phyloP scores from a whole-genome alignment of 2,329 filamentous ascomycete genomes.

The Thyridium curvatum region DNA sequence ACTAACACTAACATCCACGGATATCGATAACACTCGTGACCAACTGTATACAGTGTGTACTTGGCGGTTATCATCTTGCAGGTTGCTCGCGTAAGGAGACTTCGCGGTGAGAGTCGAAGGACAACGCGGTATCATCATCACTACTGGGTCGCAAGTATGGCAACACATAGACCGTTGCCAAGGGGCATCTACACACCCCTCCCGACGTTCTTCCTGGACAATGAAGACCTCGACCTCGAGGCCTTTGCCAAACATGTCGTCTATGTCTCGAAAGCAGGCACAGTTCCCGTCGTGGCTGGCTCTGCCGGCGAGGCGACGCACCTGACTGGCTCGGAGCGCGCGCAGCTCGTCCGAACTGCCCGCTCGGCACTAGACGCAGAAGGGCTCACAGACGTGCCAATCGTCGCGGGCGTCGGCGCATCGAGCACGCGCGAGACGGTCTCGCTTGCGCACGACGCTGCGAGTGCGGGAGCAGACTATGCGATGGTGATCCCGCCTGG shows the following conservation, averaged over 20 bases:
- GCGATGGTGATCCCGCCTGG: conserved; percentile 29
- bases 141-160: too few species aligned
- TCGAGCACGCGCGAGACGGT: conserved; percentile 25
- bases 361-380: conserved; percentile 6
- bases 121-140: too few species aligned
- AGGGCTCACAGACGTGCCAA: conserved; percentile 26
- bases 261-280: conserved; percentile 4
- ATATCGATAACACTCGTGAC: too few species aligned
- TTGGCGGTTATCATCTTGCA: too few species aligned
- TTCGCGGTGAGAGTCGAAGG: too few species aligned
- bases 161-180: not conserved
- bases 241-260: too few species aligned
- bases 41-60: too few species aligned
- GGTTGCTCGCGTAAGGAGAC: too few species aligned
- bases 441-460: conserved; percentile 26
- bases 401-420: conserved; percentile 37
- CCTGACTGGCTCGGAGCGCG: conserved; percentile 4
- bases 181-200: conserved; percentile 9
- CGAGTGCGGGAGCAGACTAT: conserved; percentile 28
- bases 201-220: conserved; percentile 7
- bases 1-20: too few species aligned
- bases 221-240: conserved; percentile 4
- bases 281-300: conserved; percentile 6
- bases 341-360: conserved; percentile 2
- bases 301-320: conserved; percentile 7